These are phyloP conservation scores for Penicillium sp. DNA, from an alignment of 2,329 filamentous ascomycete species.

Conservation along the genomic window DNA sequence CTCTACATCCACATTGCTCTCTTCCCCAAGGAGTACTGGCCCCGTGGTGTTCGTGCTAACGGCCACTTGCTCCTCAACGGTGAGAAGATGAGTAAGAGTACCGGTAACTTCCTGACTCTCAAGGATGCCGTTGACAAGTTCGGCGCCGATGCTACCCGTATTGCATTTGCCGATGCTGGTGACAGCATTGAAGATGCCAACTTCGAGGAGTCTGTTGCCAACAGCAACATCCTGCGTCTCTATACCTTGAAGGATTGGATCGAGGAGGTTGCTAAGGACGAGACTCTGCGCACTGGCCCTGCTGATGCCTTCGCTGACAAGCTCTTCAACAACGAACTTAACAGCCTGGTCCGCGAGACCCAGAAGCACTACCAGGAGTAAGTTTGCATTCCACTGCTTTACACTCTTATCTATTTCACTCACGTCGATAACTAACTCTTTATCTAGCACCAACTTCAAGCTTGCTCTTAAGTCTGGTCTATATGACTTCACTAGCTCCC, in stretches of 20 bases:
- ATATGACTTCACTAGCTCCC: conserved; percentile 86
- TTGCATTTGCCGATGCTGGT: conserved; percentile 90
- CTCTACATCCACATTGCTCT: conserved; percentile 90
- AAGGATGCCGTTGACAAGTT: conserved; percentile 85
- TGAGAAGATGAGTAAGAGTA: conserved; percentile 98
- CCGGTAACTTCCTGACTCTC: conserved; percentile 94
- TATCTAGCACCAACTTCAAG: conserved; percentile 69
- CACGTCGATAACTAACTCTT: conserved; percentile 15
- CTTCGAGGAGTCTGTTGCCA: conserved; percentile 93
- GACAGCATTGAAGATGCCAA: conserved; percentile 95
- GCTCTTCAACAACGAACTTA: conserved; percentile 92
- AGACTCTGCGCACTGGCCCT: conserved; percentile 73
- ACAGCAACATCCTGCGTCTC: conserved; percentile 84
- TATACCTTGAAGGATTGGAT: conserved; percentile 87
- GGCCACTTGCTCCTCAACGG: conserved; percentile 93
- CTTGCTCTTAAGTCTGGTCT: conserved; percentile 81
- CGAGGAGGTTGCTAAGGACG: conserved; percentile 75
- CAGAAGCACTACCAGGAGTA: conserved; percentile 72
- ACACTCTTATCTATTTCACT: neutral
- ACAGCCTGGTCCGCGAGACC: conserved; percentile 75
- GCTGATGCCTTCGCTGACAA: conserved; percentile 79
- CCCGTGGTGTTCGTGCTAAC: conserved; percentile 79
- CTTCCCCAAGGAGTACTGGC: conserved; percentile 87
- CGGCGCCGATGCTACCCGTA: conserved; percentile 86
- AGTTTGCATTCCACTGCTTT: conserved; percentile 24